A percentile compares a stretch with the other conserved stretches of the same genome.
phyloP scores from a whole-genome alignment of 164 flowering plant genomes.

The Umbilicus rupestris region DNA sequence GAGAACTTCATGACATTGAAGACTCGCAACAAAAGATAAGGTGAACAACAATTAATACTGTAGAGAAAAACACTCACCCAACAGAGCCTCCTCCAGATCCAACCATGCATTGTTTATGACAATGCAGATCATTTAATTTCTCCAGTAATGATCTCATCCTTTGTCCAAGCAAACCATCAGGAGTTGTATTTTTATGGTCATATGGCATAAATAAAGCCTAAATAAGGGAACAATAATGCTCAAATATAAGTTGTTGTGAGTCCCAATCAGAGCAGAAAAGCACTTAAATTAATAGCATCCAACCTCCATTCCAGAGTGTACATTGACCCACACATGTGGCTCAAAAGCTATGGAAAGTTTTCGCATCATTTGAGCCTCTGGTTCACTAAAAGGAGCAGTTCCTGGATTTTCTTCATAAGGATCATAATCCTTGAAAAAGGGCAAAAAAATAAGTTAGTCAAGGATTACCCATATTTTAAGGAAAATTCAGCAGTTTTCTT shows the following conservation, averaged over 20 bases:
- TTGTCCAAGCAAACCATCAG: constrained; percentile 52
- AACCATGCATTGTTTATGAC: constrained; percentile 68
- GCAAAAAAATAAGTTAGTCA: not conserved
- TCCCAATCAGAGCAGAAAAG: not conserved
- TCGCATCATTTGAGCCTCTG: constrained; percentile 90
- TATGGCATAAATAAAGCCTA: constrained; percentile 99
- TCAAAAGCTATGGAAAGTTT: constrained; percentile 69
- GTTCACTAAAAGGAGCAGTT: constrained; percentile 89
- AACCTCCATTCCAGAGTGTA: constrained; percentile 99
- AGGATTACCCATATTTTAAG: not conserved
- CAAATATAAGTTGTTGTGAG: constrained; percentile 3
- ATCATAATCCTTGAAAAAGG: constrained; percentile 68
- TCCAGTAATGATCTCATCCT: constrained; percentile 62
- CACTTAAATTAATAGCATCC: constrained; percentile 1
- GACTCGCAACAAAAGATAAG: not conserved
- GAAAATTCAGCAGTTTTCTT: not conserved
- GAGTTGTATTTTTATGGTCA: constrained; percentile 89
- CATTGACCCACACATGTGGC: constrained; percentile 92
- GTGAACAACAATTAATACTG: not conserved
- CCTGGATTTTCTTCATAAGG: constrained; percentile 98
- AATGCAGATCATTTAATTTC: constrained; percentile 61
- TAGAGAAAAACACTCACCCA: constrained; percentile 49
- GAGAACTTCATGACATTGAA: not conserved
- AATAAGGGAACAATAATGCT: constrained; percentile 7
- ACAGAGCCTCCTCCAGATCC: constrained; percentile 99